A percentile compares a stretch with the other conserved stretches of the same genome.
These are phyloP conservation scores for Aspergillus tanneri DNA, from an alignment of 2,329 filamentous ascomycete species.

Conservation along the genomic window DNA sequence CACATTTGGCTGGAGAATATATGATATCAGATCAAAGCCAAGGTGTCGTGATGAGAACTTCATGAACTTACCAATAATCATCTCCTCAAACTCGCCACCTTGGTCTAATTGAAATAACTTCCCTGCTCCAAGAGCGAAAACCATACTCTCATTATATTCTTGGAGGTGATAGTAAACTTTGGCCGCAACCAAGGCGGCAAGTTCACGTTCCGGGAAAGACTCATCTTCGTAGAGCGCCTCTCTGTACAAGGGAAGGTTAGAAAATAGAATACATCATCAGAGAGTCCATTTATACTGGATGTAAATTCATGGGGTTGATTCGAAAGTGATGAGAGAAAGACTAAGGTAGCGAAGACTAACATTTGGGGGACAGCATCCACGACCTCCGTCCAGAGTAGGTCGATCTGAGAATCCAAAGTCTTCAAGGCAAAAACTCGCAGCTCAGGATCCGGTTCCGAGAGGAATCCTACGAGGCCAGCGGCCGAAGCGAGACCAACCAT, in stretches of 20 bases:
- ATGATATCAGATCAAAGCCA: constrained; percentile 11
- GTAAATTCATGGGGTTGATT: constrained; percentile 1
- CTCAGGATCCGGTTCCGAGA: constrained; percentile 90
- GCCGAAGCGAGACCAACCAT: constrained; percentile 96
- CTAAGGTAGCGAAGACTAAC: constrained; percentile 54
- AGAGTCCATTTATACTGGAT: not conserved
- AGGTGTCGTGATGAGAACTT: not conserved
- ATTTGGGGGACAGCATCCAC: constrained; percentile 89
- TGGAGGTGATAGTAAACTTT: constrained; percentile 99
- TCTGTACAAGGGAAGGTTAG: constrained; percentile 50
- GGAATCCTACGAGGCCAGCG: constrained; percentile 89
- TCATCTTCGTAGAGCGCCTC: constrained; percentile 98
- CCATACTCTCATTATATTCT: constrained; percentile 99
- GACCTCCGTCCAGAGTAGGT: constrained; percentile 96
- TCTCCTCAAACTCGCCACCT: constrained; percentile 95
- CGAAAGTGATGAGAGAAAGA: not conserved
- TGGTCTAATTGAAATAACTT: constrained; percentile 91
- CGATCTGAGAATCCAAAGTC: constrained; percentile 93
- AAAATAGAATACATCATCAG: constrained; percentile 1
- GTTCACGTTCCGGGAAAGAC: constrained; percentile 85
- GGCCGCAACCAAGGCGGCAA: constrained; percentile 89
- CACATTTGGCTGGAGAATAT: constrained; percentile 68
- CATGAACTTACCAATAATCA: constrained; percentile 71
- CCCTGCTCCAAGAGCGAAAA: constrained; percentile 90
- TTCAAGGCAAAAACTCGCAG: constrained; percentile 93